Evolutionary conservation across 345 rosid species (phyloP), one percentile per base, ranked within the genome.

Genomic region (Euphorbia tirucalli): DNA sequence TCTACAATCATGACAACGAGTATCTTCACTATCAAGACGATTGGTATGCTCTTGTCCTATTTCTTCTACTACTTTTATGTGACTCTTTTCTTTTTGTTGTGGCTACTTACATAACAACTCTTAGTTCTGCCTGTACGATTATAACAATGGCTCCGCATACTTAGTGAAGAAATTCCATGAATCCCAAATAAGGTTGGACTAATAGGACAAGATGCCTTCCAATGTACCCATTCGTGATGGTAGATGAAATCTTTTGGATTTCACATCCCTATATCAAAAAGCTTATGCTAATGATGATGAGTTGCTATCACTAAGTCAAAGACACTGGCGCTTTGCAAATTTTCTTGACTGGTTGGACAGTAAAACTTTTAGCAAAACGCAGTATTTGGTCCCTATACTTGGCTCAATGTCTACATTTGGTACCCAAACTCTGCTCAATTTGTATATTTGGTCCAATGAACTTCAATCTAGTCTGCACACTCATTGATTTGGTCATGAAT

Each of bases 1-100:
- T 92, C 54, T 92, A 87, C 82, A 90, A 92, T 80, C 98, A 92
- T 58, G 87, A 87, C 76, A 94, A 94, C 71, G 98, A 89, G 80
- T 94, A 85, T 73, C 98, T 94, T 74, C 96, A 90, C 76, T 90
- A 92, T 80, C 86, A 94, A 87, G 97, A 94, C 79, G 97, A 92
- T 87, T 92, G 98, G 97, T 91, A 88, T 81, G 14, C 30, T 60
- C 24, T 39, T 27, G 37, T 18, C 71, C 52, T 13, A 8, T n/a
- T 60, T 67, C 56, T 74, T 39, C 55, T 19, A 16, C 37, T 7
- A 25, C 5, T 35, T 67, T 67, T 11, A 32, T 43, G 25, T 43
- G 5, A 25, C 43, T 22, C 41, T 21, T 32, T 1, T 0, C 4
- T 59, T 31, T 37, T 8, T n/a, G n/a, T 3, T 24, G 39, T 57